Evolutionary conservation across 192 early-diverging fungal species (phyloP).

Genomic region (Coemansia erecta): DNA sequence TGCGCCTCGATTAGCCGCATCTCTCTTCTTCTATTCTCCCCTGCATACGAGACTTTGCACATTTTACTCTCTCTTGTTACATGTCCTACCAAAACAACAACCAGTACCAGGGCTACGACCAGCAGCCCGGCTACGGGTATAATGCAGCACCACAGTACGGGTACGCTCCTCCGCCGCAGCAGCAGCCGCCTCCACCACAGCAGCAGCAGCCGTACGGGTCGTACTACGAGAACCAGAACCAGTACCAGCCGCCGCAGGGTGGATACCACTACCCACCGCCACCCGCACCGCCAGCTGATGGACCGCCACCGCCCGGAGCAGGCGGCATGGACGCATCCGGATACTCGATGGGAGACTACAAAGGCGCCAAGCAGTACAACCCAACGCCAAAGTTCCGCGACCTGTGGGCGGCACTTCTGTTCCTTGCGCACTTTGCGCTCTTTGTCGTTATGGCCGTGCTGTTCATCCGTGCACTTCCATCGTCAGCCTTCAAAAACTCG

Average conservation of each 20-base stretch:
- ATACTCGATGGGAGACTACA: conserved; percentile 23
- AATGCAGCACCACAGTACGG: neutral
- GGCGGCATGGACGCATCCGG: conserved; percentile 1
- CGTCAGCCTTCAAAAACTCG: conserved; percentile 38
- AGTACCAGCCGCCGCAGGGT: conserved; percentile 19
- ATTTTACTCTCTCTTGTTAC: too few relatives aligned
- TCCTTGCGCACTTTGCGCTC: conserved; percentile 43
- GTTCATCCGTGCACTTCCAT: conserved; percentile 46
- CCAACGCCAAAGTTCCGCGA: conserved; percentile 52
- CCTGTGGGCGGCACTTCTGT: conserved; percentile 52
- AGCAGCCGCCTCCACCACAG: conserved; percentile 13
- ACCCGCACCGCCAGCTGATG: conserved; percentile 15
- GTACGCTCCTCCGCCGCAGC: conserved; percentile 1
- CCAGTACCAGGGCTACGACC: neutral
- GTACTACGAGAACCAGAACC: conserved; percentile 7
- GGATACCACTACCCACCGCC: conserved; percentile 17
- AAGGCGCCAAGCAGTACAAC: conserved; percentile 51
- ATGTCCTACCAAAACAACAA: conserved; percentile 17
- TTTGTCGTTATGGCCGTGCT: conserved; percentile 48
- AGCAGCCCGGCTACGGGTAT: neutral
- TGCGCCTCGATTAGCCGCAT: too few relatives aligned
- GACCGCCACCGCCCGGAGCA: neutral
- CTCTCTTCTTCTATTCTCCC: too few relatives aligned
- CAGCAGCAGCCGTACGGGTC: conserved; percentile 10
- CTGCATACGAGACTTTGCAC: too few relatives aligned